These are phyloP conservation scores for Tagetes patula DNA, from an alignment of 129 eudicot species.

Conservation along the genomic window DNA sequence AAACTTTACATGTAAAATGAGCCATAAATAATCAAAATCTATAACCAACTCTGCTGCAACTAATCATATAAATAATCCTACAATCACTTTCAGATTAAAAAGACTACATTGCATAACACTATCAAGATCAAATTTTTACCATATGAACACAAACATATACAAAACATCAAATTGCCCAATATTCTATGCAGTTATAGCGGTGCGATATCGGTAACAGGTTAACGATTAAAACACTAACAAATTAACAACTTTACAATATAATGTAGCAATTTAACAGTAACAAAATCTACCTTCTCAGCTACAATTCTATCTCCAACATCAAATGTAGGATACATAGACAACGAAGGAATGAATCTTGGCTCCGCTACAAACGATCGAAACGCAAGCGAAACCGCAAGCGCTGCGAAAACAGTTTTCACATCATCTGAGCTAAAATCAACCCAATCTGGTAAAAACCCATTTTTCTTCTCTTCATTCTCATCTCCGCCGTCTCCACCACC, in stretches of 20 bases:
- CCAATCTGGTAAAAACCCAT: constrained; percentile 82
- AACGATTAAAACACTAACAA: no score
- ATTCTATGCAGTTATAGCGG: no score
- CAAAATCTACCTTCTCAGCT: constrained; percentile 76
- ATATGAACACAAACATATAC: not conserved
- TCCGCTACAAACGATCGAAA: constrained; percentile 91
- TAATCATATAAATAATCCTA: not conserved
- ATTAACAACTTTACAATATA: no score
- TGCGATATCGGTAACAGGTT: no score
- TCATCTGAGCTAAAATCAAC: constrained; percentile 76
- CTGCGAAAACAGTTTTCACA: constrained; percentile 84
- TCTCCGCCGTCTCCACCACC: constrained; percentile 62
- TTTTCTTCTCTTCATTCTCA: constrained; percentile 43
- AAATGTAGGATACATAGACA: constrained; percentile 98
- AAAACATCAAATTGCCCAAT: not conserved
- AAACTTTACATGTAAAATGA: not conserved
- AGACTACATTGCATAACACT: not conserved
- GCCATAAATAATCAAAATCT: not conserved
- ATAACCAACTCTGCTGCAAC: not conserved
- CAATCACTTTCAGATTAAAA: not conserved
- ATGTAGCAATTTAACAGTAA: not conserved
- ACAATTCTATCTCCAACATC: constrained; percentile 94
- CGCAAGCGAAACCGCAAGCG: constrained; percentile 80
- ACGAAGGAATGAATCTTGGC: constrained; percentile 93
- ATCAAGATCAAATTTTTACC: not conserved